These are phyloP conservation scores for Vitis hybrid DNA, from an alignment of 177 flowering plant species.

Conservation along the genomic window DNA sequence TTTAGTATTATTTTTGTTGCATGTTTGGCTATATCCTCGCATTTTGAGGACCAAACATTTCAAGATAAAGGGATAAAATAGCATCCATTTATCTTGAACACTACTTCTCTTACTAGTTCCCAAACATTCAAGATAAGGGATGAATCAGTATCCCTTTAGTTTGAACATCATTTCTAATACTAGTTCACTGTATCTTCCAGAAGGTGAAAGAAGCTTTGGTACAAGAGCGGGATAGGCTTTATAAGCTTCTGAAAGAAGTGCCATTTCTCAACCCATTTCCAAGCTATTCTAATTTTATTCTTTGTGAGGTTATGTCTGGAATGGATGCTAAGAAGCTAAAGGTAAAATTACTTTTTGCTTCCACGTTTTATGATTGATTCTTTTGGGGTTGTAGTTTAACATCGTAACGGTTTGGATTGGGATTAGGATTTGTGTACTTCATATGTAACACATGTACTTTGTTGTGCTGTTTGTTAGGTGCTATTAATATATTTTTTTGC, in stretches of 20 bases:
- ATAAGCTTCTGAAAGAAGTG: slow-evolving; percentile 61
- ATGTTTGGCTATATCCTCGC: not conserved
- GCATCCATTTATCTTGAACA: too few species aligned
- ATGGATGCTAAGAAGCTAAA: slow-evolving; percentile 91
- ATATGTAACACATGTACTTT: too few species aligned
- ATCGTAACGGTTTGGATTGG: not conserved
- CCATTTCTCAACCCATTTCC: slow-evolving; percentile 88
- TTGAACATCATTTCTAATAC: slow-evolving; percentile 8
- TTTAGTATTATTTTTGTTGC: not conserved
- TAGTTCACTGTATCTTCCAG: slow-evolving; percentile 35
- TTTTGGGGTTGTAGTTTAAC: not conserved
- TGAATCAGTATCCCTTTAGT: too few species aligned
- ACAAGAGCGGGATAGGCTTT: slow-evolving; percentile 80
- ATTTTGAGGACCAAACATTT: not conserved
- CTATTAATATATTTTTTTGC: too few species aligned
- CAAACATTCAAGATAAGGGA: slow-evolving; percentile 1
- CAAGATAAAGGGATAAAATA: too few species aligned
- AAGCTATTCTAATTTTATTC: slow-evolving; percentile 93
- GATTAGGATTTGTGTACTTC: too few species aligned
- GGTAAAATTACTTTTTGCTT: slow-evolving; percentile 38
- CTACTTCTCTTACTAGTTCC: too few species aligned
- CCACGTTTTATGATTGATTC: not conserved
- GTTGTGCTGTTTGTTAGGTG: too few species aligned
- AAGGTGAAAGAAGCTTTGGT: slow-evolving; percentile 75
- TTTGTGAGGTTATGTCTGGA: slow-evolving; percentile 80